These are phyloP conservation scores for Anacardium occidentale DNA, from an alignment of 345 rosid genomes.

Conservation along the genomic window DNA sequence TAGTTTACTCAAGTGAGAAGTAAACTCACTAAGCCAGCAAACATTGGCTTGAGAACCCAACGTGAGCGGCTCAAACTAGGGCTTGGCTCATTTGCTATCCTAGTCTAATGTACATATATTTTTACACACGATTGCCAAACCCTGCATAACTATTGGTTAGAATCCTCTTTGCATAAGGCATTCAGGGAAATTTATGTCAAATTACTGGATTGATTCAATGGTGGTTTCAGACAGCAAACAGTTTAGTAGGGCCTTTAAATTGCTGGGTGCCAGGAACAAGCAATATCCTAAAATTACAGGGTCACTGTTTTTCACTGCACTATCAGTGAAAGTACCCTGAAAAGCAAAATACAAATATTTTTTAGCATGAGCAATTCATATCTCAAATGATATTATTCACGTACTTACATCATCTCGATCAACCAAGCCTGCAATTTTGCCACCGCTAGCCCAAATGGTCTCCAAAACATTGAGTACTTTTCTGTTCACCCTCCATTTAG, in stretches of 20 bases:
- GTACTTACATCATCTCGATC: slow-evolving; percentile 83
- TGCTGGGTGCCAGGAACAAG: background rate
- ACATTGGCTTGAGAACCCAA: too few species aligned
- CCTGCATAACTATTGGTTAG: background rate
- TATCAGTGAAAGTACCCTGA: background rate
- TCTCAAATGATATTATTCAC: slow-evolving; percentile 4
- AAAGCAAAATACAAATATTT: slow-evolving; percentile 7
- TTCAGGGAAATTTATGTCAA: background rate
- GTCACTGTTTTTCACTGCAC: background rate
- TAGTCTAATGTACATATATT: background rate
- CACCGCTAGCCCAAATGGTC: slow-evolving; percentile 87
- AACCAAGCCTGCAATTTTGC: slow-evolving; percentile 80
- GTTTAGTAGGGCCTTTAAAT: background rate
- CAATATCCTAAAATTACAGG: background rate
- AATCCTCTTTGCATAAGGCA: slow-evolving; percentile 1
- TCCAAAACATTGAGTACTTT: slow-evolving; percentile 75
- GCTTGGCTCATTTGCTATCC: too few species aligned
- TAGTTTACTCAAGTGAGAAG: too few species aligned
- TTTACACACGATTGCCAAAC: background rate
- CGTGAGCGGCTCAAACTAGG: too few species aligned
- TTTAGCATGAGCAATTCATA: slow-evolving; percentile 6
- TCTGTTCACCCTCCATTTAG: slow-evolving; percentile 91
- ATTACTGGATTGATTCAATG: background rate
- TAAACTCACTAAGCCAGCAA: too few species aligned
- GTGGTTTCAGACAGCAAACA: slow-evolving; percentile 7